Evolutionary conservation across 1,139 yeast species (phyloP), one percentile per base, ranked within the genome.

Genomic region (Taphrina wiesneri): DNA sequence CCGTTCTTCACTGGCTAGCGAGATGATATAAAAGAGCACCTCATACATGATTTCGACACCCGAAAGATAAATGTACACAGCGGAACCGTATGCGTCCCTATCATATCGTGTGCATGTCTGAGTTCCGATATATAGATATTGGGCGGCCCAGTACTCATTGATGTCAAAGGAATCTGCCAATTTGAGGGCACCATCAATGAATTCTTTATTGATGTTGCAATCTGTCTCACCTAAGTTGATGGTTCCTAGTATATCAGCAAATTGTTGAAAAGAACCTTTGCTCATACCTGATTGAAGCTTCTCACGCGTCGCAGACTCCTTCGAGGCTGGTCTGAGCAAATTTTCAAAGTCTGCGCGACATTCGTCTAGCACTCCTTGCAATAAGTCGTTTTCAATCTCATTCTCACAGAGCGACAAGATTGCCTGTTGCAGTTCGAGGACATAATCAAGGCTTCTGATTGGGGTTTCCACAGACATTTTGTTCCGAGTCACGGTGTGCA

Each of bases 81-180:
- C 61, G 25, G 56, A 34, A 13, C 53, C 51, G 28, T 65, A 54
- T 3, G 64, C n/a, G 2, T 59, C 51, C 63, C 67, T 25, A 28
- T 65, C 67, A 34, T 47, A 54, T 21, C 21, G 28, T 13, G 28
- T 53, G 13, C 63, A 19, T 15, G 39, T 23, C 43, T 54, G 32
- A 3, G 66, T 53, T 3, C 67, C 67, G n/a, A 41, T 30, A 43
- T 53, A 60, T 19, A 65, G 15, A 28, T 52, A 36, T 26, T 52
- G 59, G 19, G 67, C 67, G 13, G 67, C 56, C 9, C 13, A n/a
- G 15, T 43, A 13, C 49, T 63, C 67, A 43, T 65, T 60, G 9
- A 65, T 19, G 17, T 65, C 64, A 26, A 65, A 52, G 3, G 21
- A 41, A 26, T 53, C 60, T 25, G 67, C 45, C 3, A 65, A 36